Conservation (phyloP, 805 yeast genomes). For the Jamesozyma hellenica region DNA sequence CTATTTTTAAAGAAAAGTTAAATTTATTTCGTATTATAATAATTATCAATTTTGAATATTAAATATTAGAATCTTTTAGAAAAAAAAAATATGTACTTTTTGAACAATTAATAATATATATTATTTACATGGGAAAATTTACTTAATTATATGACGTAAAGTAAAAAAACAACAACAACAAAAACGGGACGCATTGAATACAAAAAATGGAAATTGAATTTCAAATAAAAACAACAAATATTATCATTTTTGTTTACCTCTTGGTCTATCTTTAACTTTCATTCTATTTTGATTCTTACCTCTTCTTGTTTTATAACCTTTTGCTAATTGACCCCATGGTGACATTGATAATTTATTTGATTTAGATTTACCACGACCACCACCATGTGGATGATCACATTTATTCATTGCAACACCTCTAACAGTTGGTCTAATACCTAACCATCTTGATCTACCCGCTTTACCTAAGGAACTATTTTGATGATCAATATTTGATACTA, state of each 20-base stretch:
- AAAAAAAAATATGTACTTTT: no score
- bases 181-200: no score
- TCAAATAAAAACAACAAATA: no score
- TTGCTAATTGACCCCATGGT: constrained; percentile 90
- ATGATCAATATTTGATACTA: constrained; percentile 87
- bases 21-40: no score
- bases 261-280: constrained; percentile 87
- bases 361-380: constrained; percentile 99
- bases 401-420: constrained; percentile 99
- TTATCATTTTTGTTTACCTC: constrained; percentile 42
- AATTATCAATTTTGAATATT: no score
- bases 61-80: no score
- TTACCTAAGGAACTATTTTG: constrained; percentile 85
- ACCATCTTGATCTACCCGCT: constrained; percentile 89
- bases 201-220: no score
- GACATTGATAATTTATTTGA: constrained; percentile 89
- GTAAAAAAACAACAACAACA: no score
- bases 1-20: no score
- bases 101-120: background rate
- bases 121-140: background rate
- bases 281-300: constrained; percentile 76
- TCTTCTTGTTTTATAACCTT: constrained; percentile 90
- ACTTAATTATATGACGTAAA: no score
- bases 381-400: constrained; percentile 97
- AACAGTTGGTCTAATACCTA: constrained; percentile 89